These are phyloP conservation scores for Fusarium neocosmosporiellum DNA, from an alignment of 2,329 filamentous ascomycete genomes.

Conservation along the genomic window DNA sequence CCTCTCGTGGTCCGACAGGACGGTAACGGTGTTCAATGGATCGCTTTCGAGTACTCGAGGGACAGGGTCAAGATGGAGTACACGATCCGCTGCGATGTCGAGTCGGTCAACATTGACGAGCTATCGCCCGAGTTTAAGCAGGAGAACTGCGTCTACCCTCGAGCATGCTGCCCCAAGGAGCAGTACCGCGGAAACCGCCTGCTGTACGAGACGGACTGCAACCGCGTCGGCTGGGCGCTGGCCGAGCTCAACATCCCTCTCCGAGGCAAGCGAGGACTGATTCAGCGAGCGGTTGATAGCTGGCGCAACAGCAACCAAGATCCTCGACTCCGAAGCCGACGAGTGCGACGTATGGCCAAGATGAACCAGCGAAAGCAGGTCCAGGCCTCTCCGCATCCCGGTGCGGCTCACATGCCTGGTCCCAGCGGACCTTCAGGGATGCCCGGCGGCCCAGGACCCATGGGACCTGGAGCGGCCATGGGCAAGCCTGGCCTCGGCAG, in stretches of 20 bases:
- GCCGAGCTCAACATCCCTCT: slow-evolving; percentile 92
- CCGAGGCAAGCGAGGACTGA: slow-evolving; percentile 92
- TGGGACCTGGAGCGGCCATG: slow-evolving; percentile 70
- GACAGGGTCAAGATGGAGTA: slow-evolving; percentile 99
- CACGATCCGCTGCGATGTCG: slow-evolving; percentile 96
- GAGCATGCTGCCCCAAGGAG: slow-evolving; percentile 94
- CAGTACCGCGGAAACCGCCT: slow-evolving; percentile 96
- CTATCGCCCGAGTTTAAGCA: slow-evolving; percentile 92
- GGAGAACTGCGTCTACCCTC: slow-evolving; percentile 97
- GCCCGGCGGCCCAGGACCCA: slow-evolving; percentile 69
- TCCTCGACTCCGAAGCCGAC: slow-evolving; percentile 86
- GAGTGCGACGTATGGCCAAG: slow-evolving; percentile 96
- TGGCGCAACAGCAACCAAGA: slow-evolving; percentile 99
- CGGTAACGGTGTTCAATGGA: slow-evolving; percentile 98
- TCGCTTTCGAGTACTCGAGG: slow-evolving; percentile 96
- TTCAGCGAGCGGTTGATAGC: slow-evolving; percentile 96
- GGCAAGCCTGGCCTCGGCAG: slow-evolving; percentile 73
- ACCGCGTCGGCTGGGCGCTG: slow-evolving; percentile 98
- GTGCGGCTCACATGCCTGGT: slow-evolving; percentile 73
- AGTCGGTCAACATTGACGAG: slow-evolving; percentile 92
- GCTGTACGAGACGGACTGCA: slow-evolving; percentile 98
- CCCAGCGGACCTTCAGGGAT: slow-evolving; percentile 74
- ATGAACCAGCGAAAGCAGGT: slow-evolving; percentile 87
- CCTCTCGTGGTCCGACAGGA: slow-evolving; percentile 94
- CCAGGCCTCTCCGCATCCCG: slow-evolving; percentile 67